A percentile compares a stretch with the other conserved stretches of the same genome.
Conservation (phyloP, 2,329 filamentous ascomycete genomes). For the Ampelomyces quisqualis region DNA sequence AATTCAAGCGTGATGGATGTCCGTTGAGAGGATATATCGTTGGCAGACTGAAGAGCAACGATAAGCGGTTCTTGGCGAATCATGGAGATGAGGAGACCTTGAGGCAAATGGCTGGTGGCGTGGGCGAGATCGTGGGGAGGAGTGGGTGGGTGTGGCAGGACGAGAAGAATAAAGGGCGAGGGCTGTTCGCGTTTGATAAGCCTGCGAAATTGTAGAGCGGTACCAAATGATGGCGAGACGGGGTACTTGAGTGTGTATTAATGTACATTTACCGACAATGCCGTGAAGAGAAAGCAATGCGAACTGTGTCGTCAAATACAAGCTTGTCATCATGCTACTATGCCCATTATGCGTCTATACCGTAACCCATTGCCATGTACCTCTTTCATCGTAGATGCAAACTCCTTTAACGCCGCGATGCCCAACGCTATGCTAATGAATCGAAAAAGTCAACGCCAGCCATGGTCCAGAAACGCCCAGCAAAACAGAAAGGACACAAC, state of each 20-base stretch:
- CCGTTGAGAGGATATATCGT: constrained; percentile 55
- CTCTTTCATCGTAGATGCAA: constrained; percentile 7
- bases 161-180: constrained; percentile 26
- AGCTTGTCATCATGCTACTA: neutral
- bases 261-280: constrained; percentile 1
- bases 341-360: constrained; percentile 2
- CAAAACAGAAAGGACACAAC: constrained; percentile 1
- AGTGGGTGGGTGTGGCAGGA: constrained; percentile 49
- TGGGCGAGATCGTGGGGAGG: constrained; percentile 53
- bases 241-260: too few species aligned
- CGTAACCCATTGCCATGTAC: constrained; percentile 8
- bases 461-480: neutral
- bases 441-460: neutral
- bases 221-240: too few species aligned
- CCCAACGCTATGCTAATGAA: constrained; percentile 7
- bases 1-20: constrained; percentile 55
- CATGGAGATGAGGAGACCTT: constrained; percentile 55
- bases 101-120: constrained; percentile 46
- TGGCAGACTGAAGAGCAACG: constrained; percentile 51
- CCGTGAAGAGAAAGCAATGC: neutral
- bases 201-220: constrained; percentile 19
- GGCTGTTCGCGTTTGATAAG: constrained; percentile 33
- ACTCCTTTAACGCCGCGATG: constrained; percentile 7
- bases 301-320: too few species aligned
- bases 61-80: constrained; percentile 59